Base-by-base conservation (phyloP, 148 eudicot genomes). In the Fallopia convolvulus region DNA sequence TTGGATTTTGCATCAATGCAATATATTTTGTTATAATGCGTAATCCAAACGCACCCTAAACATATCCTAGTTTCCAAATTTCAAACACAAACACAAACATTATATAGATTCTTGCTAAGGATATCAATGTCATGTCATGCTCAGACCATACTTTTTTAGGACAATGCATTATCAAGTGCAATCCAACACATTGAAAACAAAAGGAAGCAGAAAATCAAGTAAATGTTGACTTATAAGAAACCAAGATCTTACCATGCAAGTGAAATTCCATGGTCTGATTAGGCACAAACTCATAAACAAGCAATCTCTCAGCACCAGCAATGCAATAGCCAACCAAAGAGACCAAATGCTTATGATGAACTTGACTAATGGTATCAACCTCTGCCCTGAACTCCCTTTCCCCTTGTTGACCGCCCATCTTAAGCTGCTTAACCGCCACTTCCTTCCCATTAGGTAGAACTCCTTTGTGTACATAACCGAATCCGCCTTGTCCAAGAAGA, bases 261-360 rank as follows among this genome's bases (percentile, higher is more conserved):
- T 87, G 89, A 71, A 84, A 87, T 3, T 87, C 87, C 81, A 87
- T 17, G 74, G 87, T 87, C 33, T 83, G 74, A 80, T 87, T 87
- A 36, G 82, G 75, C 11, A 87, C 83, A 83, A 87, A 87, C 83
- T 87, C 89, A 63, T 87, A 87, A 60, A 87, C 86, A 68, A 84
- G 83, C 82, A 87, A 61, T 20, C 89, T 84, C 71, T 88, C 85
- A 61, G 76, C 60, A 56, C 85, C 86, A 36, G 85, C 72, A 70
- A 86, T 83, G 77, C 91, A 88, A 53, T 83, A 86, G 0, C 91
- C 91, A 61, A 88, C 88, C 75, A 88, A 75, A 15, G 89, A 84
- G 39, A 88, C 91, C 70, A 88, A 87, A 65, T 88, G 85, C 61
- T 82, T 86, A 53, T 88, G 91, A 80, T 88, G 91, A 13, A 88